Conservation (phyloP, 2,329 filamentous ascomycete species). For the Zasmidium cellare region DNA sequence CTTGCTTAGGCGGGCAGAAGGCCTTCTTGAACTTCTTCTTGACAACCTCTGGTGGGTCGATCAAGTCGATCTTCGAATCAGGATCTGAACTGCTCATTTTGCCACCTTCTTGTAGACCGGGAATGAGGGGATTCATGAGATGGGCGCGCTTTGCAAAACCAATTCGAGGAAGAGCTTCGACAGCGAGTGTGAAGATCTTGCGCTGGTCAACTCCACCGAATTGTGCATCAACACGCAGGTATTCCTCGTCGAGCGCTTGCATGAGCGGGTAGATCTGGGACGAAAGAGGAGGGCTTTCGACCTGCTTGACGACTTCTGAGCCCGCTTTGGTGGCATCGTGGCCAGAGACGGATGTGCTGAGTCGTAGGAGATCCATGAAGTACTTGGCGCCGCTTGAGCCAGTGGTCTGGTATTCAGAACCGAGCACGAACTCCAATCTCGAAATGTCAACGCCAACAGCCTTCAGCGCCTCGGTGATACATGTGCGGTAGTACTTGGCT, state of each 20-base stretch:
- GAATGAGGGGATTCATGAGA: constrained; percentile 84
- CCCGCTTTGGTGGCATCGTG: constrained; percentile 88
- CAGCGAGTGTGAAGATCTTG: constrained; percentile 84
- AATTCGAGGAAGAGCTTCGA: constrained; percentile 80
- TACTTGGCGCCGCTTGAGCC: constrained; percentile 73
- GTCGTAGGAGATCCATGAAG: constrained; percentile 82
- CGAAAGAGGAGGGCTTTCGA: constrained; percentile 69
- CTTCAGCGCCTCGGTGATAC: constrained; percentile 73
- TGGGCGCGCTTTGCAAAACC: constrained; percentile 78
- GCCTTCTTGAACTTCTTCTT: constrained; percentile 86
- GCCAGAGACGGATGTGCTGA: constrained; percentile 69
- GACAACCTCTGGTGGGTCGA: constrained; percentile 74
- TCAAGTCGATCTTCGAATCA: constrained; percentile 90
- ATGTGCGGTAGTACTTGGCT: constrained; percentile 77
- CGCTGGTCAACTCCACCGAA: constrained; percentile 84
- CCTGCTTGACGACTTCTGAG: constrained; percentile 92
- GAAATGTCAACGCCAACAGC: constrained; percentile 77
- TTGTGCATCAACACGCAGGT: constrained; percentile 84
- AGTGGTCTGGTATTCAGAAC: constrained; percentile 53
- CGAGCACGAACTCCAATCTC: constrained; percentile 79
- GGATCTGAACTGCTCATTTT: constrained; percentile 75
- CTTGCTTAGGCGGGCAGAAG: constrained; percentile 69
- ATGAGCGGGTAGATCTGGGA: constrained; percentile 82
- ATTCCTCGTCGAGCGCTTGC: constrained; percentile 87
- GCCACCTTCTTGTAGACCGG: constrained; percentile 70